Percentiles rank a stretch among this genome's conserved stretches.
These are phyloP conservation scores for Raphanus raphanistrum DNA, from an alignment of 345 rosid species.

Conservation along the genomic window DNA sequence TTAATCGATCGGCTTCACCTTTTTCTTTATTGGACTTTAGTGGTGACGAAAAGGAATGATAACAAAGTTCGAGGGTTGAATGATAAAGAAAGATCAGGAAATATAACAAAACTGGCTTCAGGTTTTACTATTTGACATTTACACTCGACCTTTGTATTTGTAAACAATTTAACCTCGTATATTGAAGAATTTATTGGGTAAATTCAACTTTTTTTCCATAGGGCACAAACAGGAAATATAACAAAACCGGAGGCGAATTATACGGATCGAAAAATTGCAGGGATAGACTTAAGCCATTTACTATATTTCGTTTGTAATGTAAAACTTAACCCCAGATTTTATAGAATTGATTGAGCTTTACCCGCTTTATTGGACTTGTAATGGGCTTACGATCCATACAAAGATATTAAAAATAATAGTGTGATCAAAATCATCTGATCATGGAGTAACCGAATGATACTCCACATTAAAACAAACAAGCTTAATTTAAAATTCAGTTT, in stretches of 20 bases:
- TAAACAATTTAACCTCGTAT: background rate
- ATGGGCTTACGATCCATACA: background rate
- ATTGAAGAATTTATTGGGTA: background rate
- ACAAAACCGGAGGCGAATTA: background rate
- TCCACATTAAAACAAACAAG: background rate
- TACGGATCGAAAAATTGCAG: background rate
- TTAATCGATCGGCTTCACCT: no score
- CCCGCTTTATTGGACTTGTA: background rate
- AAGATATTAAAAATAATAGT: background rate
- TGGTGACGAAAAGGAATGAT: background rate
- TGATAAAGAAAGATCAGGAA: background rate
- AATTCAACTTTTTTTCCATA: background rate
- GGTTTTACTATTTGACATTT: background rate
- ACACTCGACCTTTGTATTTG: background rate
- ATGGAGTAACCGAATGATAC: background rate
- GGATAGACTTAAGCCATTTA: no score
- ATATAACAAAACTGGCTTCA: background rate
- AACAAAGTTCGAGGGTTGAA: background rate
- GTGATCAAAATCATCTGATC: slow-evolving; percentile 3
- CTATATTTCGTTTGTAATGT: background rate
- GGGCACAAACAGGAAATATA: background rate
- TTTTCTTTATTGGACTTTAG: no score
- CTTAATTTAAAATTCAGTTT: slow-evolving; percentile 12
- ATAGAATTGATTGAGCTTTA: background rate
- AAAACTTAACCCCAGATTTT: background rate